Evolutionary conservation across 805 yeast species (phyloP), one percentile per base, ranked within the genome.

Genomic region (Cyberlindnera veronae): DNA sequence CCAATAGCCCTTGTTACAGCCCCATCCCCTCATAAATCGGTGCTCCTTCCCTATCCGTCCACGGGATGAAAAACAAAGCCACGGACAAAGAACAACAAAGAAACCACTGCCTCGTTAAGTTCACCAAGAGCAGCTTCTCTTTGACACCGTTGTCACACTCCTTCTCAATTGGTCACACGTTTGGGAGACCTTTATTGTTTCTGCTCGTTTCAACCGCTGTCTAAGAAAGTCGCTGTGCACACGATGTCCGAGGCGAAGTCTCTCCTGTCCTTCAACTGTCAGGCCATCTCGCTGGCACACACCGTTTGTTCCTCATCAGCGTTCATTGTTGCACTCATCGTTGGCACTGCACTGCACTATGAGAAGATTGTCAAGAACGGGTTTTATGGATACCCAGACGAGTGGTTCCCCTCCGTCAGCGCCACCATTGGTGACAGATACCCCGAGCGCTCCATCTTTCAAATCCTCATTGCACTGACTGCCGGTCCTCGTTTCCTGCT

Each of bases 401-500:
- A 93, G 62, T 93, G 99, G 98, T 91, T 93, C 59, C 99, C 99
- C 2, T 83, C 95, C 55, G 99, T 93, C 2, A 84, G 95, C 27
- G 98, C 99, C 1, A 78, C 99, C 2, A 93, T 93, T 58, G 99
- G 99, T 32, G 99, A 93, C 60, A 66, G 97, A 45, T 93, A 89
- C 60, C 99, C 99, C 0, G 99, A 93, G 64, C 71, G 99, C 50
- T 86, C 96, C 2, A 64, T 93, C 15, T 93, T 91, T 61, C 99
- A 93, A 64, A 72, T 91, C 27, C 64, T 91, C 47, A 93, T 93
- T 49, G 99, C 98, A 1, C 63, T 91, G 33, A 90, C 98, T 1
- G 75, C 98, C 1, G 95, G 96, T 28, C 97, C 97, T 14, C 76
- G 98, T 50, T 91, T 90, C 59, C 60, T 84, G 26, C 60, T 84